These are phyloP conservation scores for Sonneratia alba DNA, from an alignment of 345 rosid genomes.

Conservation along the genomic window DNA sequence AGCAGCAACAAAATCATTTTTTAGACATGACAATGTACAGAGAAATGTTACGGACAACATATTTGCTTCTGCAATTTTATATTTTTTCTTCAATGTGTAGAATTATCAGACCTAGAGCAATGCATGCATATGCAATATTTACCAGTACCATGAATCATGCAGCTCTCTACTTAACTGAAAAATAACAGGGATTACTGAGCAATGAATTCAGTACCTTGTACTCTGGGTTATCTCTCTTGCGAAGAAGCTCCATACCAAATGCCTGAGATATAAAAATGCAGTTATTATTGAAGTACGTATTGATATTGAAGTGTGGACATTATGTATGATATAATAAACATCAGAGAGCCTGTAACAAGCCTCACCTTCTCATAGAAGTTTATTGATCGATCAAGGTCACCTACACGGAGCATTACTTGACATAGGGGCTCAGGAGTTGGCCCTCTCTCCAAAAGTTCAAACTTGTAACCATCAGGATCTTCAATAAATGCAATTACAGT, in stretches of 20 bases:
- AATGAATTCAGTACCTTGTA: constrained; percentile 51
- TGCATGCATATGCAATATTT: neutral
- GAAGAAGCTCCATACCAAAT: constrained; percentile 96
- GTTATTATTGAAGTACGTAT: neutral
- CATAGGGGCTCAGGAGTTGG: constrained; percentile 98
- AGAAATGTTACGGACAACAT: neutral
- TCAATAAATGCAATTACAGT: constrained; percentile 85
- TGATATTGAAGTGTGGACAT: neutral
- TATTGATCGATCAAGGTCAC: constrained; percentile 85
- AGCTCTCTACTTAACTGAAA: neutral
- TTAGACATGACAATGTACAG: neutral
- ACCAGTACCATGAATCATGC: neutral
- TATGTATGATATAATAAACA: neutral
- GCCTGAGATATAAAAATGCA: constrained; percentile 38
- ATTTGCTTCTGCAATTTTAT: neutral
- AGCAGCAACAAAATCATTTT: neutral
- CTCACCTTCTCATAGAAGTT: constrained; percentile 89
- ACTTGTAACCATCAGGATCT: constrained; percentile 97
- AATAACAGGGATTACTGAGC: neutral
- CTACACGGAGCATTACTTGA: constrained; percentile 99
- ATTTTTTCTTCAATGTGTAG: neutral
- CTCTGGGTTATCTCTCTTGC: constrained; percentile 79
- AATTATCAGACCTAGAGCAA: neutral
- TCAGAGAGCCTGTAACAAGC: neutral
- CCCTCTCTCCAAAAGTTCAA: constrained; percentile 93